Percentiles rank a stretch among this genome's conserved stretches.
phyloP scores from a whole-genome alignment of 371 early-diverging fungal genomes.

The Mortierella sp. region DNA sequence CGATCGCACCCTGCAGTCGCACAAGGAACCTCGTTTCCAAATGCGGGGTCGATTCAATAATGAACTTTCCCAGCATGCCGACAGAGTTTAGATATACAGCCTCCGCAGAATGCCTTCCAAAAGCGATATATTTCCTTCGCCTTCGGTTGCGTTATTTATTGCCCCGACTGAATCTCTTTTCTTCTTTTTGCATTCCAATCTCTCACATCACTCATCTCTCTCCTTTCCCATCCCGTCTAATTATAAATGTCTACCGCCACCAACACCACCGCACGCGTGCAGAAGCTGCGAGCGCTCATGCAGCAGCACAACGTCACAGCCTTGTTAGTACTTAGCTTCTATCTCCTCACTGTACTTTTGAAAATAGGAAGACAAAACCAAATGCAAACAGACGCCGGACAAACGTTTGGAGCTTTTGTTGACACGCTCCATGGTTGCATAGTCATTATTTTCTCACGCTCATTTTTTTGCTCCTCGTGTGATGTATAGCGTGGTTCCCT shows the following conservation, averaged over 20 bases:
- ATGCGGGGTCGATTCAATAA: constrained; percentile 12
- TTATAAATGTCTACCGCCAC: constrained; percentile 47
- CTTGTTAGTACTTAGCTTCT: constrained; percentile 62
- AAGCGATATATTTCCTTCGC: background rate
- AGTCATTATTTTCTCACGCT: constrained; percentile 44
- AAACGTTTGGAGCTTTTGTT: too few relatives aligned
- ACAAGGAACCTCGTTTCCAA: constrained; percentile 3
- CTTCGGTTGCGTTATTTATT: background rate
- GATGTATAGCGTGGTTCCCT: constrained; percentile 83
- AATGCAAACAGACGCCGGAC: too few relatives aligned
- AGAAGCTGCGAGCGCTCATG: constrained; percentile 82
- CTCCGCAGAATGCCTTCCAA: background rate
- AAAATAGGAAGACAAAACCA: too few relatives aligned
- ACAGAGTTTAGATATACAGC: background rate
- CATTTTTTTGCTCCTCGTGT: background rate
- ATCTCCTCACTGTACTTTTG: too few relatives aligned
- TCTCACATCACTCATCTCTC: background rate
- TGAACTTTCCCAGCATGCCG: background rate
- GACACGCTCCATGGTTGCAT: background rate
- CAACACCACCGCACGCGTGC: constrained; percentile 70
- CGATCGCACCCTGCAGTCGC: too few relatives aligned
- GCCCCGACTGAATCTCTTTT: constrained; percentile 1
- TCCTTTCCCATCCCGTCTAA: constrained; percentile 5
- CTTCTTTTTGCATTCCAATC: constrained; percentile 5
- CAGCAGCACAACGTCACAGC: constrained; percentile 76